phyloP scores from a whole-genome alignment of 179 eudicot genomes.

The Carnegiea gigantea region DNA sequence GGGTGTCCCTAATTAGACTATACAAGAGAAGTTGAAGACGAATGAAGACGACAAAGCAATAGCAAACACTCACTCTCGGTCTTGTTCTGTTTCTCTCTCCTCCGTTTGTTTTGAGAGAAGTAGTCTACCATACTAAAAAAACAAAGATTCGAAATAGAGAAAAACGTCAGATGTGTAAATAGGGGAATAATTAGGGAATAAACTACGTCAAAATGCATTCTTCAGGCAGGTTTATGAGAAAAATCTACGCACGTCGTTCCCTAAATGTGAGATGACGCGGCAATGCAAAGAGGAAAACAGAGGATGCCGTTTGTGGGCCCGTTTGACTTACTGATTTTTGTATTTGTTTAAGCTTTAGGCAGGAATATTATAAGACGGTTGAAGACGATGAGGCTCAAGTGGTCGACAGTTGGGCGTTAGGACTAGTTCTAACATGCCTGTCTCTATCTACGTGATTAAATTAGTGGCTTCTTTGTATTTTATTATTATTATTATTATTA shows the following conservation, averaged over 20 bases:
- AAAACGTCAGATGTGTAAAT: constrained; percentile 12
- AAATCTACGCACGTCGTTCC: constrained; percentile 27
- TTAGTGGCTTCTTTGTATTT: too few species aligned
- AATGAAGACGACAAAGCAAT: neutral
- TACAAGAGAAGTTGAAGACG: neutral
- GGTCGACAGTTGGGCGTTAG: neutral
- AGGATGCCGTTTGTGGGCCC: neutral
- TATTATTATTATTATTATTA: too few species aligned
- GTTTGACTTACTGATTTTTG: constrained; percentile 22
- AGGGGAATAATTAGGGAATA: constrained; percentile 16
- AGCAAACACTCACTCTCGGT: neutral
- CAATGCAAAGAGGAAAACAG: neutral
- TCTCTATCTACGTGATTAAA: neutral
- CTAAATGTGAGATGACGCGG: neutral
- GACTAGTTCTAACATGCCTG: neutral
- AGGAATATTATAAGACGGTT: constrained; percentile 4
- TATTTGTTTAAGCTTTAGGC: neutral
- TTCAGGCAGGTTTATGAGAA: neutral
- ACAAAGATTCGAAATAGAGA: neutral
- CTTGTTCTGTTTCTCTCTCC: neutral
- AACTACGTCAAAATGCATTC: constrained; percentile 15
- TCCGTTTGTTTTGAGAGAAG: constrained; percentile 8
- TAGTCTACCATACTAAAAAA: neutral
- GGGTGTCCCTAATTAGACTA: neutral
- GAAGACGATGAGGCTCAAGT: neutral